Evolutionary conservation across 768 basidiomycete genomes (phyloP).

Genomic region (Amanita pseudoporphyria): DNA sequence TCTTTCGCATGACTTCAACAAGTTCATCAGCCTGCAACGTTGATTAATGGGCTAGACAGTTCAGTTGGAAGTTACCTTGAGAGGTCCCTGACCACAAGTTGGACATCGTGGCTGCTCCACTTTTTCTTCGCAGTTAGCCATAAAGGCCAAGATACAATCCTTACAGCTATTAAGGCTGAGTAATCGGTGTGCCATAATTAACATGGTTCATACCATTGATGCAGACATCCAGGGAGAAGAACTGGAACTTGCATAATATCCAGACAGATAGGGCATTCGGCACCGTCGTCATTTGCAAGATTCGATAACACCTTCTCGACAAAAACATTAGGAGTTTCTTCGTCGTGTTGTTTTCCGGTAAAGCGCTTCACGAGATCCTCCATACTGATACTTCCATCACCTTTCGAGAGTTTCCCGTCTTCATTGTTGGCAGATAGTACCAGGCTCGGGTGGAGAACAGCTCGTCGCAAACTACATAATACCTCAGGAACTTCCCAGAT

Average conservation of each 20-base stretch:
- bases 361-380: constrained; percentile 51
- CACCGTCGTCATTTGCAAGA: constrained; percentile 40
- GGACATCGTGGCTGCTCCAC: constrained; percentile 71
- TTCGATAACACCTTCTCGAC: constrained; percentile 58
- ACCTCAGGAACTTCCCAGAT: background rate
- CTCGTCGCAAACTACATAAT: constrained; percentile 64
- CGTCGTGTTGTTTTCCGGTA: constrained; percentile 23
- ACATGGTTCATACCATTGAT: constrained; percentile 45
- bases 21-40: constrained; percentile 42
- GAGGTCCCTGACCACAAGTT: constrained; percentile 61
- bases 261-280: constrained; percentile 76
- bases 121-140: constrained; percentile 60
- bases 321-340: constrained; percentile 32
- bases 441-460: constrained; percentile 84
- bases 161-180: constrained; percentile 52
- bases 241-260: constrained; percentile 66
- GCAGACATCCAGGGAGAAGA: constrained; percentile 68
- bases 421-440: constrained; percentile 47
- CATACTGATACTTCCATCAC: constrained; percentile 41
- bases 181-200: background rate
- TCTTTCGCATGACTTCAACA: constrained; percentile 47
- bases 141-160: constrained; percentile 74
- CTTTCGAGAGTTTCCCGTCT: constrained; percentile 23
- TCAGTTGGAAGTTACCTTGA: constrained; percentile 33
- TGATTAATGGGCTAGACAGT: background rate